Evolutionary conservation across 1,284 basidiomycete genomes (phyloP).

Genomic region (Cronartium quercuum): DNA sequence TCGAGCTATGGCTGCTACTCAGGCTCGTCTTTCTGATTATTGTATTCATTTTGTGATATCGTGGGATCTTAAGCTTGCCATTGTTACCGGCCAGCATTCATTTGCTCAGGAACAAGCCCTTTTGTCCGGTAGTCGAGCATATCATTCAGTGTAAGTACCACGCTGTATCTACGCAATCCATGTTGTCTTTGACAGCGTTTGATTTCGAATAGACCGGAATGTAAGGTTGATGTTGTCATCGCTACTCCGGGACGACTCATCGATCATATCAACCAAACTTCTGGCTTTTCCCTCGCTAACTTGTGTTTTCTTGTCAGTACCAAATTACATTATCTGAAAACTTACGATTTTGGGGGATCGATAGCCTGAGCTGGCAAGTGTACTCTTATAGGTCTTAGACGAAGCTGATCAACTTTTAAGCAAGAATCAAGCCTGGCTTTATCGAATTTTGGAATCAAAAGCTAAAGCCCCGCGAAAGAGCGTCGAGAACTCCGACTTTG

Average conservation of each 20-base stretch:
- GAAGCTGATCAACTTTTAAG: slow-evolving; percentile 92
- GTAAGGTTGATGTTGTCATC: slow-evolving; percentile 84
- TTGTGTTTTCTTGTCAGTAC: slow-evolving; percentile 72
- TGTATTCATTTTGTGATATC: not conserved
- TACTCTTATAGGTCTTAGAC: slow-evolving; percentile 71
- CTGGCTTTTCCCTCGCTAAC: slow-evolving; percentile 85
- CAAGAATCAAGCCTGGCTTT: slow-evolving; percentile 91
- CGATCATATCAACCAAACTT: slow-evolving; percentile 81
- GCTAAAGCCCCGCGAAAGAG: not conserved
- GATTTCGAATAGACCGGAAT: slow-evolving; percentile 54
- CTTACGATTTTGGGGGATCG: not conserved
- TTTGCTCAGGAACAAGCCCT: slow-evolving; percentile 46
- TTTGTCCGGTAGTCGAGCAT: not conserved
- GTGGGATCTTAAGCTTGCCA: slow-evolving; percentile 17
- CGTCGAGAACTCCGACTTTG: not conserved
- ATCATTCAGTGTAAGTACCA: not conserved
- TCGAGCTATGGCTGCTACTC: not conserved
- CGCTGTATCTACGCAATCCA: not conserved
- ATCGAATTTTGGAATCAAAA: slow-evolving; percentile 58
- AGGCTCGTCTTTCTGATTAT: not conserved
- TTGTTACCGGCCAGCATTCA: slow-evolving; percentile 47
- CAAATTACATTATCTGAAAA: not conserved
- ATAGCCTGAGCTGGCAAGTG: not conserved
- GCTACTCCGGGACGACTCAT: slow-evolving; percentile 92
- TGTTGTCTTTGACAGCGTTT: slow-evolving; percentile 44